Percentiles rank a stretch among this genome's conserved stretches.
These are phyloP conservation scores for Talaromyces stipitatus DNA, from an alignment of 495 filamentous ascomycete genomes.

Conservation along the genomic window DNA sequence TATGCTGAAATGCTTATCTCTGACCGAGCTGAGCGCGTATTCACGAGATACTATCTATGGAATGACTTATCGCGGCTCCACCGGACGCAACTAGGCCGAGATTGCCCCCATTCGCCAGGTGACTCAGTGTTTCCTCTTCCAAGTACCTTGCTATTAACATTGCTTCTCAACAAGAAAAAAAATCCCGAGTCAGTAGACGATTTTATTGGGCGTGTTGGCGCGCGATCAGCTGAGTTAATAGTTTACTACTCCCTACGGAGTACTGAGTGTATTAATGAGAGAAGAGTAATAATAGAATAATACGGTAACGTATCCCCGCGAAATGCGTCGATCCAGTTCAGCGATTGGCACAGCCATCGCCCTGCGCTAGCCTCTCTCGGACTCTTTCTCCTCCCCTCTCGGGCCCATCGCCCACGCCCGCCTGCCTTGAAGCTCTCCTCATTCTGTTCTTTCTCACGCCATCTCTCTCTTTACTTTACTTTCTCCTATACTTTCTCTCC, in stretches of 20 bases:
- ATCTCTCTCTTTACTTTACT: conserved; percentile 5
- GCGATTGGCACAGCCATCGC: background rate
- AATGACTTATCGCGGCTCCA: background rate
- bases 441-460: conserved; percentile 7
- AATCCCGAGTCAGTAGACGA: no score
- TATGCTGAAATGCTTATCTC: no score
- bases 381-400: background rate
- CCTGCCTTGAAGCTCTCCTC: background rate
- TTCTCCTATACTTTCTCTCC: conserved; percentile 6
- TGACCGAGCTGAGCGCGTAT: no score
- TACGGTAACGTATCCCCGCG: background rate
- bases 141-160: background rate
- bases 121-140: background rate
- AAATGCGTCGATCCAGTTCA: background rate
- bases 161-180: no score
- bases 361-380: conserved; percentile 3
- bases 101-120: background rate
- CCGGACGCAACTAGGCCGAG: background rate
- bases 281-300: no score
- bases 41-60: background rate
- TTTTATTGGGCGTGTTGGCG: no score
- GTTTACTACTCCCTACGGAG: no score
- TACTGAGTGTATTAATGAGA: no score
- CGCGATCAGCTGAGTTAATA: no score
- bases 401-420: background rate